phyloP scores from a whole-genome alignment of 257 asterid genomes.

The Penstemon newberryi region DNA sequence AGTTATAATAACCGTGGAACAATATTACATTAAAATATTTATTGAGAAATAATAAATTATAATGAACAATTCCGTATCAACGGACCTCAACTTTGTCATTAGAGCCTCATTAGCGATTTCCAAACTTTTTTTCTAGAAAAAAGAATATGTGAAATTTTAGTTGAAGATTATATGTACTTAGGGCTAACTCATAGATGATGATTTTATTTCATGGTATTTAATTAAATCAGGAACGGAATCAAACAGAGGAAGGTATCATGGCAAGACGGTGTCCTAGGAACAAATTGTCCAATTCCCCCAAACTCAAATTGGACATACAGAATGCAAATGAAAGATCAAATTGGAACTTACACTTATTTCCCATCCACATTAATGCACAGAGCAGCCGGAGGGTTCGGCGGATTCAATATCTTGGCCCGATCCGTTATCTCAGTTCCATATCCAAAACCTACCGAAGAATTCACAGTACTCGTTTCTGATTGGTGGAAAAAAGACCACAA shows the following conservation, averaged over 20 bases:
- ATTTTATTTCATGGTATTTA: background rate
- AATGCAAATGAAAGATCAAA: constrained; percentile 83
- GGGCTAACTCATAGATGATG: background rate
- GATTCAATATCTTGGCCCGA: constrained; percentile 57
- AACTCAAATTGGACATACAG: constrained; percentile 73
- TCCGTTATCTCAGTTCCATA: constrained; percentile 73
- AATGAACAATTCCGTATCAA: no score
- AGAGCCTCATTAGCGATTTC: no score
- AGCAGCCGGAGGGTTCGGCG: constrained; percentile 86
- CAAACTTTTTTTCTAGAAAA: no score
- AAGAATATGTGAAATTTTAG: no score
- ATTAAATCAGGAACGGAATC: constrained; percentile 58
- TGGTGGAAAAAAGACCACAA: constrained; percentile 87
- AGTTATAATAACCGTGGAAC: no score
- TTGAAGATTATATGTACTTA: no score
- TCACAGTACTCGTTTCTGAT: constrained; percentile 57
- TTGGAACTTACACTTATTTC: constrained; percentile 69
- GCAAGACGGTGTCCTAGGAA: constrained; percentile 94
- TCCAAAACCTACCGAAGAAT: constrained; percentile 51
- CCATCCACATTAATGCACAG: constrained; percentile 71
- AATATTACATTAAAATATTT: no score
- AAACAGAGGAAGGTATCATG: constrained; percentile 75
- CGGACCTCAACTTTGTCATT: no score
- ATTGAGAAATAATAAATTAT: no score
- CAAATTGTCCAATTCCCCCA: constrained; percentile 86